Evolutionary conservation across 225 moss, liverwort and hornwort genomes (phyloP).

Genomic region (Anthoceros angustus): DNA sequence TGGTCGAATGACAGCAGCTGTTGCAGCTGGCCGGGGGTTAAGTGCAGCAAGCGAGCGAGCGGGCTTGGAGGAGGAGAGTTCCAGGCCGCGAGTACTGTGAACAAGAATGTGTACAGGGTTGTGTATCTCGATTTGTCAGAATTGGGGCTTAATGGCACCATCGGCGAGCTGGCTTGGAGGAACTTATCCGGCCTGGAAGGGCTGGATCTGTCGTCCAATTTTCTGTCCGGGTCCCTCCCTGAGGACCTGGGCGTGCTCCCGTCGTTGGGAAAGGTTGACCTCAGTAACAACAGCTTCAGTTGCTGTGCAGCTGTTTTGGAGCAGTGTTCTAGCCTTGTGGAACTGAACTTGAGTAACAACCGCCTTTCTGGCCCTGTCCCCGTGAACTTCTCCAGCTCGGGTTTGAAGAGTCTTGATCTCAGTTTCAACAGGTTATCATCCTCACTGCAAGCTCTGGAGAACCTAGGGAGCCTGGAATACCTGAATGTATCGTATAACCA

Average conservation of each 20-base stretch:
- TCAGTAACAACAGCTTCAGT: background rate
- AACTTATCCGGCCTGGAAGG: background rate
- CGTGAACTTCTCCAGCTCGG: background rate
- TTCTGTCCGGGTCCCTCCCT: background rate
- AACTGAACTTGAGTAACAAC: background rate
- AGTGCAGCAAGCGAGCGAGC: background rate
- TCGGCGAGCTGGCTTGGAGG: background rate
- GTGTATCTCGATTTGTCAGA: background rate
- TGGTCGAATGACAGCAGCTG: slow-evolving; percentile 4
- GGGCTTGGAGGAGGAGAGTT: too few relatives aligned
- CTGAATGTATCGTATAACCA: background rate
- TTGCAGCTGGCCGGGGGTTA: slow-evolving; percentile 2
- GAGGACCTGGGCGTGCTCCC: background rate
- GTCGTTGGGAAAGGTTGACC: background rate
- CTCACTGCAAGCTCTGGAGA: background rate
- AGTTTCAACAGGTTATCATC: background rate
- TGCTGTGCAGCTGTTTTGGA: background rate
- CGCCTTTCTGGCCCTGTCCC: background rate
- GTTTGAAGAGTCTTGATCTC: background rate
- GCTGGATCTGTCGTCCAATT: background rate
- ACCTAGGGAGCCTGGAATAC: background rate
- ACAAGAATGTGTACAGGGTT: background rate
- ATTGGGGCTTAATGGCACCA: background rate
- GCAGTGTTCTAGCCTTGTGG: background rate
- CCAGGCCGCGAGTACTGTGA: background rate